Base-by-base conservation (phyloP, 2,329 filamentous ascomycete species). In the Xylaria sp. region DNA sequence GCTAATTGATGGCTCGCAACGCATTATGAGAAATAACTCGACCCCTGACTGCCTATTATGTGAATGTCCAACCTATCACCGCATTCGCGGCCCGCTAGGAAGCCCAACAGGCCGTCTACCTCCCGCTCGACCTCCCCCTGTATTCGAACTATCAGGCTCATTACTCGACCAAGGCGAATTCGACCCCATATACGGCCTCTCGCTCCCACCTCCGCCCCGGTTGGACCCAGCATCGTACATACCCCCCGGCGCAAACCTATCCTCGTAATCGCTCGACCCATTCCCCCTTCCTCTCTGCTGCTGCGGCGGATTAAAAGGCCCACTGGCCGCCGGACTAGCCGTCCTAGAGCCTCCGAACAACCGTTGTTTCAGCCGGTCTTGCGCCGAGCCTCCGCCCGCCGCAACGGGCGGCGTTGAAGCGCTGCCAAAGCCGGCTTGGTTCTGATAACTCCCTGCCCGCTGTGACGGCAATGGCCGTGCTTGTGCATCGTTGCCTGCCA, bases 281-380 rank as follows among this genome's bases (percentile, higher is more conserved):
- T 78, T 77, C 55, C 78, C 78, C 18, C 77, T 70, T 15, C 74
- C 74, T 52, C 73, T 73, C 63, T 77, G 75, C 63, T 77, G 75
- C 63, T 76, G 73, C 54, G 85, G 84, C 66, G 85, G 84, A 66
- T 85, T 83, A 70, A 86, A 87, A 6, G 86, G 84, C 3, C 83
- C 82, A 25, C 76, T 75, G 20, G 80, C 78, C 28, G 82, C 82
- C 9, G 89, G 88, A 72, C 89, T 91, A 57, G 84, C 83, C 52
- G 87, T 87, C 73, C 87, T 85, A 25, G 87, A 81, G 5, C 85
- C 87, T n/a, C 89, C 89, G 86, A 94, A 94, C 55, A 97, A 82
- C 70, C 93, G 85, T 76, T 94, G 93, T 78, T 94, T 93, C 74
- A 98, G 83, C 74, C 93, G 86, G 75, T 97, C 93, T 82, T 97